A percentile compares a stretch with the other conserved stretches of the same genome.
Conservation (phyloP, 2,329 filamentous ascomycete genomes). For the Triangularia verruculosa region DNA sequence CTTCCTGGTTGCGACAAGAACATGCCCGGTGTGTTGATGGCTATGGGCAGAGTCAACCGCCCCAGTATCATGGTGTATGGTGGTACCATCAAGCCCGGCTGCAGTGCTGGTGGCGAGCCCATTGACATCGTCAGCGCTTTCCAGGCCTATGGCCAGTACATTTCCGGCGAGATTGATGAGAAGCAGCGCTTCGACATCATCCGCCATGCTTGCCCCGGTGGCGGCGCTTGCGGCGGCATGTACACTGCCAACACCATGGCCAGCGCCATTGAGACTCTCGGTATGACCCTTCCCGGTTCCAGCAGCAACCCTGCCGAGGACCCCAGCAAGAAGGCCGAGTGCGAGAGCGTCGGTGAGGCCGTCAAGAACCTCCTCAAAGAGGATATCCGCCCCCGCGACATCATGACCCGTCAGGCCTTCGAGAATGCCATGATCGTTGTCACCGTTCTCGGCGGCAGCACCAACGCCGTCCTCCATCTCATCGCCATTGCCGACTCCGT, state of each 20-base stretch:
- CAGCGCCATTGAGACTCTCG: slow-evolving; percentile 69
- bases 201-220: slow-evolving; percentile 80
- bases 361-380: slow-evolving; percentile 73
- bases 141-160: slow-evolving; percentile 94
- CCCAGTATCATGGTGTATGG: slow-evolving; percentile 98
- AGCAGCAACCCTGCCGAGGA: slow-evolving; percentile 77
- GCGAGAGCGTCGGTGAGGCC: slow-evolving; percentile 66
- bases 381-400: slow-evolving; percentile 74
- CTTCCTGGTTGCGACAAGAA: slow-evolving; percentile 99
- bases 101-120: slow-evolving; percentile 68
- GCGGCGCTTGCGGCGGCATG: slow-evolving; percentile 84
- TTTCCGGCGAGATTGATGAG: slow-evolving; percentile 87
- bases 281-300: slow-evolving; percentile 78
- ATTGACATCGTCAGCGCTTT: slow-evolving; percentile 97
- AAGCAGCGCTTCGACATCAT: slow-evolving; percentile 93
- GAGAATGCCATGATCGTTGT: slow-evolving; percentile 83
- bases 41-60: slow-evolving; percentile 91
- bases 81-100: slow-evolving; percentile 89
- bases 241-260: slow-evolving; percentile 77
- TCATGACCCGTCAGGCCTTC: slow-evolving; percentile 76
- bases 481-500: slow-evolving; percentile 82
- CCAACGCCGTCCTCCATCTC: slow-evolving; percentile 80
- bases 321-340: slow-evolving; percentile 68
- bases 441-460: slow-evolving; percentile 79
- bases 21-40: slow-evolving; percentile 90